Base-by-base conservation (phyloP, 2,329 filamentous ascomycete genomes). In the Aspergillus oerlinghausenensis region DNA sequence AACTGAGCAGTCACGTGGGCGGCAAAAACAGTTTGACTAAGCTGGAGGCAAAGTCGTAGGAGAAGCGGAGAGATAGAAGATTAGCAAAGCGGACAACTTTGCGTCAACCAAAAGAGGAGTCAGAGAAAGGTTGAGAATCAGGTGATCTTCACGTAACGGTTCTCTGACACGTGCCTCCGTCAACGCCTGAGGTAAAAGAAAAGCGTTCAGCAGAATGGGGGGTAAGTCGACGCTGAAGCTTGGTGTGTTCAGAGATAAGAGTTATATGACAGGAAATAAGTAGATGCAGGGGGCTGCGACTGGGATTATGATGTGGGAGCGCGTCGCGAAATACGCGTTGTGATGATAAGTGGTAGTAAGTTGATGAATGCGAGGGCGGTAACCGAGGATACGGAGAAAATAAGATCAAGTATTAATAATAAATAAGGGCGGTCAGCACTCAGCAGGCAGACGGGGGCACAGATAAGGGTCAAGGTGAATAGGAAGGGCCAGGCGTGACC, bases 1-100 rank as follows among this genome's bases (percentile, higher is more conserved):
- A 53, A 63, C 57, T 21, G 45, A 45, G 26, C 9, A 35, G 61
- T 76, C 74, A 76, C 74, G 74, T 77, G 74, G 54, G 62, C 58
- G 67, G 64, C 63, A 59, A 64, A 64, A 53, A 51, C 38, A 52
- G 29, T 43, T 55, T 67, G 67, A 68, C 62, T 69, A 61, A 67
- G 60, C 62, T 40, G 54, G 52, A 59, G 55, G 49, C 50, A 60
- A 52, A 29, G 54, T 57, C 52, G 55, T 50, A 55, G 47, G 25
- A 53, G 51, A 58, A 53, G 58, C 50, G 56, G 58, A 57, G 42
- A 55, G 32, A 54, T 50, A 50, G 57, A 21, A 25, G 43, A 49
- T 45, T 38, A 51, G 52, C 38, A 55, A n/a, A 28, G 28, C 48
- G 55, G 49, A 57, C 4, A 17, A 38, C 32, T 38, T 38, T 38